phyloP scores from a whole-genome alignment of 768 basidiomycete genomes.

The Pleurotus tuoliensis region DNA sequence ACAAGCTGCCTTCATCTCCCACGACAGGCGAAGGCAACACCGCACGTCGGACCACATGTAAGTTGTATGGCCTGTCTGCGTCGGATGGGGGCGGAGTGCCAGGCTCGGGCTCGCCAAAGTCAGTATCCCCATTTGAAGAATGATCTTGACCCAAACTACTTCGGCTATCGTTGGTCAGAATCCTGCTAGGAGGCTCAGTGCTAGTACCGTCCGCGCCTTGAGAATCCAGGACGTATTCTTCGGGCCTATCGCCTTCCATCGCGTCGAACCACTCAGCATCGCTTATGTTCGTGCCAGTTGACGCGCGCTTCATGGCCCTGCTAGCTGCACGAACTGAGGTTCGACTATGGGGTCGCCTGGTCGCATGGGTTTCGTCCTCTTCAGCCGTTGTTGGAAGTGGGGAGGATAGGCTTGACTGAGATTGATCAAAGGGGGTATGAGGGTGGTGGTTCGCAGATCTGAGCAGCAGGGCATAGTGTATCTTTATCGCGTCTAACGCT shows the following conservation, averaged over 20 bases:
- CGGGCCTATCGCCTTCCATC: constrained; percentile 54
- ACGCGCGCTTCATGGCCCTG: constrained; percentile 38
- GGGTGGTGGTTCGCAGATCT: constrained; percentile 34
- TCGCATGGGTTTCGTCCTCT: constrained; percentile 35
- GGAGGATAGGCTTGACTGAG: constrained; percentile 13
- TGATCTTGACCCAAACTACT: constrained; percentile 36
- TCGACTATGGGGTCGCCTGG: constrained; percentile 14
- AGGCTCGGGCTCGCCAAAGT: constrained; percentile 35
- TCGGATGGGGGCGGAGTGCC: constrained; percentile 10
- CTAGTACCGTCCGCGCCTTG: constrained; percentile 30
- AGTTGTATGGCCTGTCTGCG: neutral
- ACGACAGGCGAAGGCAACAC: constrained; percentile 55
- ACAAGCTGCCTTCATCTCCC: constrained; percentile 79
- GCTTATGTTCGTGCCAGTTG: constrained; percentile 49
- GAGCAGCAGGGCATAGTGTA: constrained; percentile 52
- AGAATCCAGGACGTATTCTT: constrained; percentile 65
- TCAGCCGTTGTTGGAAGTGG: constrained; percentile 45
- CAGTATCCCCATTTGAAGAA: constrained; percentile 52
- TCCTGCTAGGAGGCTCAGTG: constrained; percentile 33
- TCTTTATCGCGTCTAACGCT: constrained; percentile 51
- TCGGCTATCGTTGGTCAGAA: constrained; percentile 33
- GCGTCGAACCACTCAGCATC: constrained; percentile 78
- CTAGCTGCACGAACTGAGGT: constrained; percentile 23
- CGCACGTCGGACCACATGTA: constrained; percentile 45
- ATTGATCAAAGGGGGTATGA: constrained; percentile 22